Evolutionary conservation across 2,329 filamentous ascomycete species (phyloP), one percentile per base, ranked within the genome.

Genomic region (Nemania serpens): DNA sequence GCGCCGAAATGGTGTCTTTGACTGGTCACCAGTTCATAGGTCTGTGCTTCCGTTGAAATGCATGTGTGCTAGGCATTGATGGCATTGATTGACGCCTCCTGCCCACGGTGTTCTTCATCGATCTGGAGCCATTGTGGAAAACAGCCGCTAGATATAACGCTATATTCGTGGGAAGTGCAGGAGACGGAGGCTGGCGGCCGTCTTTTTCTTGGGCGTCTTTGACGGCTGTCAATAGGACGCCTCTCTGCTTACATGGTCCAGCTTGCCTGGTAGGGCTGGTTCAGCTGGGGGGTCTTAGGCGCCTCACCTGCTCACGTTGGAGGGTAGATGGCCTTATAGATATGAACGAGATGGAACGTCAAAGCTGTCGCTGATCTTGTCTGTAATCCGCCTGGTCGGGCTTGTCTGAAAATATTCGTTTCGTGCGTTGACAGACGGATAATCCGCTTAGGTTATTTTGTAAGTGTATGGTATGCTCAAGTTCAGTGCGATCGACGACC

Each of bases 251-350:
- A 55, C 9, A 49, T 22, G 45, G 51, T 29, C 49, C 18, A 33
- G 36, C 11, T 10, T 62, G 55, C 43, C 51, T 55, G 46, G 59
- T 62, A 64, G 51, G 62, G 62, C 62, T 64, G 62, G 53, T 25
- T 62, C 62, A 64, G 62, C 62, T 64, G 62, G 62, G 62, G 62
- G 62, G 59, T 59, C 42, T 43, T 29, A 36, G 51, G 51, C 49
- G 59, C 59, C 34, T 59, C 56, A 51, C 42, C 56, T 43, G 51
- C 47, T 47, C 5, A n/a, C 36, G 36, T 29, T 4, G 4, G 25
- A 29, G 25, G 25, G 25, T 7, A 7, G 25, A 7, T 29, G 7
- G 25, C 7, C 25, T 29, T 29, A 29, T 29, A 29, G 25, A 7
- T 7, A 29, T 29, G 25, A 7, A 29, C 25, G 25, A 29, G 25